Percentiles rank a stretch among this genome's conserved stretches.
phyloP scores from a whole-genome alignment of 2,329 filamentous ascomycete species.

The Salinomyces thailandicus region DNA sequence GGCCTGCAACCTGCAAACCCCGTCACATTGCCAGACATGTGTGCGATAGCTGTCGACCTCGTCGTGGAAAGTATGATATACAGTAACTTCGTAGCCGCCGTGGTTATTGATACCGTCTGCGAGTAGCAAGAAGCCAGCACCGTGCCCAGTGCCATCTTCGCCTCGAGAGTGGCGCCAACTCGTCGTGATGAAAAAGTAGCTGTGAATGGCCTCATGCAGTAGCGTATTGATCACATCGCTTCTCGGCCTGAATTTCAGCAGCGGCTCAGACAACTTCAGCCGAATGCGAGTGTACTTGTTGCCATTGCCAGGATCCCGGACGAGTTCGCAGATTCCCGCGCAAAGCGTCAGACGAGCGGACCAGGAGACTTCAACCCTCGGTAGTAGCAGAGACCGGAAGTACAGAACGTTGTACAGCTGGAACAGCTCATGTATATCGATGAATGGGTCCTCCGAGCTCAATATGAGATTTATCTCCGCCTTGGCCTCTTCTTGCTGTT shows the following conservation, averaged over 20 bases:
- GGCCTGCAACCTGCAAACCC: conserved; percentile 28
- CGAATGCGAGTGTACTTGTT: conserved; percentile 30
- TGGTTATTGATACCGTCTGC: conserved; percentile 37
- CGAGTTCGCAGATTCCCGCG: conserved; percentile 37
- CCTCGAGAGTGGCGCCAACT: conserved; percentile 33
- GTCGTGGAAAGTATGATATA: conserved; percentile 37
- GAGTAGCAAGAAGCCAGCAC: conserved; percentile 32
- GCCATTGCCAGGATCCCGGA: conserved; percentile 26
- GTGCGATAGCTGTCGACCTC: conserved; percentile 37
- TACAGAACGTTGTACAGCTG: conserved; percentile 33
- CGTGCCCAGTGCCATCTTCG: conserved; percentile 34
- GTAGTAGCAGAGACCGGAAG: conserved; percentile 31
- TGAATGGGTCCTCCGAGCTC: conserved; percentile 27
- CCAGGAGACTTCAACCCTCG: conserved; percentile 35
- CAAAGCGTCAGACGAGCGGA: conserved; percentile 35
- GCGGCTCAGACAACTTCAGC: conserved; percentile 34
- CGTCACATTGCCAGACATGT: conserved; percentile 36
- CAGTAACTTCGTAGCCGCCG: conserved; percentile 31
- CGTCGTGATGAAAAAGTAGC: conserved; percentile 38
- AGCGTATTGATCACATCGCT: conserved; percentile 35
- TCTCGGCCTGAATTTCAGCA: conserved; percentile 35
- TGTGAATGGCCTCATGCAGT: conserved; percentile 36
- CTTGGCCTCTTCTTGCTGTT: conserved; percentile 26
- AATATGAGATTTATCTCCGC: conserved; percentile 29
- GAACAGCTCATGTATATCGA: conserved; percentile 33